Conservation (phyloP, 2,329 filamentous ascomycete genomes). For the Paecilomyces fulvus region DNA sequence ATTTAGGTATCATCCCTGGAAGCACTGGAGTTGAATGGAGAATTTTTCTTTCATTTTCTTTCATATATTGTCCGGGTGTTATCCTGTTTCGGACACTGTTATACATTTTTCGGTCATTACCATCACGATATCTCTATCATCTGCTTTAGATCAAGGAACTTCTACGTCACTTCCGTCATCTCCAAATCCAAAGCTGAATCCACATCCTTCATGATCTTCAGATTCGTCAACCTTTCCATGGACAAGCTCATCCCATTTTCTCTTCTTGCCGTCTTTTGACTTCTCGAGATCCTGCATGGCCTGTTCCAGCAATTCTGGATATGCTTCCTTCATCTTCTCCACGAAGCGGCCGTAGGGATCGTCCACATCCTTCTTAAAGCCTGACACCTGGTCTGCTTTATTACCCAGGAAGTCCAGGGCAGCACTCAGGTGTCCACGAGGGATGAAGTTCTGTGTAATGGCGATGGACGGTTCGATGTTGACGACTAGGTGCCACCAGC, state of each 20-base stretch:
- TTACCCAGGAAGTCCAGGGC: constrained; percentile 74
- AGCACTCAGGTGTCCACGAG: constrained; percentile 60
- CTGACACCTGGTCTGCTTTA: constrained; percentile 77
- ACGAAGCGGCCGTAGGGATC: constrained; percentile 71
- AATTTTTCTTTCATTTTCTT: not conserved
- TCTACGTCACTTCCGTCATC: constrained; percentile 48
- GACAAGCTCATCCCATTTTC: constrained; percentile 78
- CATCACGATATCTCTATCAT: not conserved
- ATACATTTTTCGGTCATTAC: not conserved
- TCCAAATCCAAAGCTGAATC: constrained; percentile 59
- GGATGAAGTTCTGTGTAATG: constrained; percentile 92
- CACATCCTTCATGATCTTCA: constrained; percentile 25
- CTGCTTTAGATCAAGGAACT: constrained; percentile 29
- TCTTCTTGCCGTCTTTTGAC: constrained; percentile 57
- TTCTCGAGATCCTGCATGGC: constrained; percentile 58
- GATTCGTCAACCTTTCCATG: constrained; percentile 41
- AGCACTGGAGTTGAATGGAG: not conserved
- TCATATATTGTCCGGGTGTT: not conserved
- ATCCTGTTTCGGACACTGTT: not conserved
- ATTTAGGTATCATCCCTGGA: not conserved
- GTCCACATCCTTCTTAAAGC: constrained; percentile 63
- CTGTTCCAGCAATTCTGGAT: constrained; percentile 60
- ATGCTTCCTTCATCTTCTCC: constrained; percentile 52
- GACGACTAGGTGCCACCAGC: constrained; percentile 95
- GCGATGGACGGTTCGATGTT: constrained; percentile 80